A percentile compares a stretch with the other conserved stretches of the same genome.
These are phyloP conservation scores for Glycine latifolia DNA, from an alignment of 306 rosid species.

Conservation along the genomic window DNA sequence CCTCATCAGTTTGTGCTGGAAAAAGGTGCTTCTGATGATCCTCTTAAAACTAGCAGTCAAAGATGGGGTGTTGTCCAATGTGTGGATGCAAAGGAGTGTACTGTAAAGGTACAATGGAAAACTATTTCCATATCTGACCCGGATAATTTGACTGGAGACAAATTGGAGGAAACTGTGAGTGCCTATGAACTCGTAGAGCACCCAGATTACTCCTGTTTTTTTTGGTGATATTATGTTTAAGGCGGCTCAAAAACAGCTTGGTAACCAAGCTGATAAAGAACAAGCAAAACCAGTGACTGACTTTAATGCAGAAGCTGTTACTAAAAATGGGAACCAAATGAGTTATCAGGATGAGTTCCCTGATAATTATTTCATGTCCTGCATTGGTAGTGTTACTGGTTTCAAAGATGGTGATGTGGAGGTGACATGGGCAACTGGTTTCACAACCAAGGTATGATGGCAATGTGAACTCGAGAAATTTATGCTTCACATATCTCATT, in stretches of 20 bases:
- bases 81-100: constrained; percentile 88
- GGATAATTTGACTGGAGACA: constrained; percentile 55
- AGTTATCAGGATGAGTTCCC: constrained; percentile 51
- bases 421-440: constrained; percentile 89
- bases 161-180: constrained; percentile 70
- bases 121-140: constrained; percentile 48
- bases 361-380: constrained; percentile 57
- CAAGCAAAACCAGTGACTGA: constrained; percentile 45
- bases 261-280: constrained; percentile 59
- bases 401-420: constrained; percentile 77
- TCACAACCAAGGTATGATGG: constrained; percentile 69
- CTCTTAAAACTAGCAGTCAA: constrained; percentile 55
- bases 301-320: constrained; percentile 51
- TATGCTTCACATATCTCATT: too few relatives aligned
- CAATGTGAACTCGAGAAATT: too few relatives aligned
- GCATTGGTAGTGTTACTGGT: constrained; percentile 78
- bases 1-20: constrained; percentile 89
- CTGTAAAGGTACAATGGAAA: constrained; percentile 82
- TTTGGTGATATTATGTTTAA: constrained; percentile 87
- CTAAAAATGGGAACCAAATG: constrained; percentile 45
- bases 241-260: constrained; percentile 75
- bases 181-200: constrained; percentile 93
- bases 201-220: constrained; percentile 81
- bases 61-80: constrained; percentile 92
- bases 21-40: constrained; percentile 75